Evolutionary conservation across 805 yeast species (phyloP).

Genomic region (Barnettozyma sucrosica): DNA sequence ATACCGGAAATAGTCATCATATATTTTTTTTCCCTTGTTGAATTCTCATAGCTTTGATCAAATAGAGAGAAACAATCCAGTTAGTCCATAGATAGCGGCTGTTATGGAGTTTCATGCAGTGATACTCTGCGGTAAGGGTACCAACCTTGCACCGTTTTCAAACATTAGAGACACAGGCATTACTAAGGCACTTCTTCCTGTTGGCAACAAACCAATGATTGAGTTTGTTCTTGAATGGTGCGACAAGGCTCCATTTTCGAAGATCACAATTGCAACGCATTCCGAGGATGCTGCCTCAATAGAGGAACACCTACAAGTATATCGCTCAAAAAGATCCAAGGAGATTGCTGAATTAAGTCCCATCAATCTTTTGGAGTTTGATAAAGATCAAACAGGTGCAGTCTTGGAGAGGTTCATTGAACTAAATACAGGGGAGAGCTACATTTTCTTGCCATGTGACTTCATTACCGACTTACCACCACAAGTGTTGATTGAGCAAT

Average conservation of each 20-base stretch:
- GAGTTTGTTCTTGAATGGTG: slow-evolving; percentile 92
- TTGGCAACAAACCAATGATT: slow-evolving; percentile 86
- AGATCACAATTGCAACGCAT: slow-evolving; percentile 58
- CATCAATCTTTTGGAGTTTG: slow-evolving; percentile 38
- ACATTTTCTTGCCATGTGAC: slow-evolving; percentile 90
- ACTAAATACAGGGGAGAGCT: slow-evolving; percentile 37
- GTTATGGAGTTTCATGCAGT: slow-evolving; percentile 90
- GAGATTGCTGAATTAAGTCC: slow-evolving; percentile 26
- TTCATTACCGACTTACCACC: slow-evolving; percentile 91
- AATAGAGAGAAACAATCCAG: background rate
- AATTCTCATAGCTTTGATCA: background rate
- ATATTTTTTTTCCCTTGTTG: background rate
- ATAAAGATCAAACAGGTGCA: slow-evolving; percentile 56
- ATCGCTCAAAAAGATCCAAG: slow-evolving; percentile 36
- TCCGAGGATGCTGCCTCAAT: slow-evolving; percentile 42
- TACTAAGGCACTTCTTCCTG: slow-evolving; percentile 82
- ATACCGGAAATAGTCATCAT: background rate
- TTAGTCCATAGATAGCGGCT: background rate
- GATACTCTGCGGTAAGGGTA: slow-evolving; percentile 84
- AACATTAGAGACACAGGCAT: slow-evolving; percentile 54
- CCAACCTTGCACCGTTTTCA: slow-evolving; percentile 65
- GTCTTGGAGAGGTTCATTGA: slow-evolving; percentile 46
- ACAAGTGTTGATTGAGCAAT: slow-evolving; percentile 77
- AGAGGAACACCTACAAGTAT: slow-evolving; percentile 41
- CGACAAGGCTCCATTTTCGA: slow-evolving; percentile 72